phyloP scores from a whole-genome alignment of 2,329 filamentous ascomycete genomes.

The Microascus cirrosus region DNA sequence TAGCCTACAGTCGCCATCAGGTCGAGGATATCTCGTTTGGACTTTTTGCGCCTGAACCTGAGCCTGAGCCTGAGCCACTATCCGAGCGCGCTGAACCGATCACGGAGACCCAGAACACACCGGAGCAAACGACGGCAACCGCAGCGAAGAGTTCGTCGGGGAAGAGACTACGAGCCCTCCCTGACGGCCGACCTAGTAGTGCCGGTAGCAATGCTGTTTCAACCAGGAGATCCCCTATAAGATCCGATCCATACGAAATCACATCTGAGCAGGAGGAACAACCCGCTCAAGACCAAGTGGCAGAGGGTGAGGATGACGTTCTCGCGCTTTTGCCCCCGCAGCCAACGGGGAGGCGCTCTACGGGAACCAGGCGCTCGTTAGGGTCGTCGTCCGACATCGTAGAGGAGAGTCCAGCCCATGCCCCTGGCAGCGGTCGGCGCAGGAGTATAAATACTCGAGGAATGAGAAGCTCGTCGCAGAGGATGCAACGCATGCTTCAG shows the following conservation, averaged over 20 bases:
- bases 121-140: background rate
- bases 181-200: background rate
- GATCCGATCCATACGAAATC: slow-evolving; percentile 1
- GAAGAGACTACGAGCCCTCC: background rate
- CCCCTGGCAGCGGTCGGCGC: slow-evolving; percentile 43
- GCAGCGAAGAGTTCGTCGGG: background rate
- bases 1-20: slow-evolving; percentile 33
- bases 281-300: too few species aligned
- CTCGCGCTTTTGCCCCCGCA: slow-evolving; percentile 6
- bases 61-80: background rate
- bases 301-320: background rate
- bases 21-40: slow-evolving; percentile 48
- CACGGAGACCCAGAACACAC: background rate
- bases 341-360: slow-evolving; percentile 4
- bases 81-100: background rate
- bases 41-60: slow-evolving; percentile 4
- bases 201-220: background rate
- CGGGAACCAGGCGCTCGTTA: slow-evolving; percentile 2
- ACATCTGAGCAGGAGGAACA: background rate
- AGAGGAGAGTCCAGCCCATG: slow-evolving; percentile 40
- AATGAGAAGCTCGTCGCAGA: background rate
- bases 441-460: slow-evolving; percentile 12
- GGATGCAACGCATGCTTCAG: background rate
- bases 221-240: slow-evolving; percentile 2
- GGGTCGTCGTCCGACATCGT: slow-evolving; percentile 6